Evolutionary conservation across 2,329 filamentous ascomycete genomes (phyloP), one percentile per base, ranked within the genome.

Genomic region (Colletotrichum graminicola): DNA sequence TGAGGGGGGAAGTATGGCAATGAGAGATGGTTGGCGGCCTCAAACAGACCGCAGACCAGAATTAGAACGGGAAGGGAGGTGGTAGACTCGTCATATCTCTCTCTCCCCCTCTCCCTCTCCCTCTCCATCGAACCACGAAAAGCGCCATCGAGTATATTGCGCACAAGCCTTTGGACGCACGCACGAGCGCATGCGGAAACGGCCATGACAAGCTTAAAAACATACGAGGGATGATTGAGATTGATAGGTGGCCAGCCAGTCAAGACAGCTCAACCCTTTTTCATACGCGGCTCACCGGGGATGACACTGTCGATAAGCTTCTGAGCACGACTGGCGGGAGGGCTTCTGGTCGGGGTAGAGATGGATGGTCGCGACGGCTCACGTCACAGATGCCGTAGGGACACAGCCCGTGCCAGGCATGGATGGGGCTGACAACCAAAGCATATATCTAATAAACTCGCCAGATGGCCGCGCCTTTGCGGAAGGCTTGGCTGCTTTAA

Each of bases 281-380:
- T 29, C 55, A 21, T 52, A 72, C 66, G 54, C 47, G 54, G 64
- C n/a, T 18, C 36, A 4, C 57, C 36, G 52, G 52, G 62, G 59
- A 62, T 71, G 67, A 63, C 67, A 52, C 62, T 63, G 49, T 57
- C 71, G 55, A 67, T 72, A 73, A 73, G 68, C 72, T 73, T 72
- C 68, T 18, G 39, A 16, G 65, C 41, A 60, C 45, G 7, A 59
- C 56, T 39, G 68, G 68, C 65, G 52, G 51, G 56, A 59, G 64
- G 56, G 62, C 26, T 36, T 45, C 52, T 54, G 49, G 51, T 54
- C 59, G 45, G 52, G 41, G 62, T 32, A 54, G 59, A 72, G 64
- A 73, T 72, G 51, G 55, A 57, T 69, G 72, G 61, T 60, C 62
- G 72, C 69, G 68, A 73, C 71, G 68, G 54, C 63, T 73, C 67